phyloP scores from a whole-genome alignment of 2,329 filamentous ascomycete genomes.

The Aspergillus bombycis region DNA sequence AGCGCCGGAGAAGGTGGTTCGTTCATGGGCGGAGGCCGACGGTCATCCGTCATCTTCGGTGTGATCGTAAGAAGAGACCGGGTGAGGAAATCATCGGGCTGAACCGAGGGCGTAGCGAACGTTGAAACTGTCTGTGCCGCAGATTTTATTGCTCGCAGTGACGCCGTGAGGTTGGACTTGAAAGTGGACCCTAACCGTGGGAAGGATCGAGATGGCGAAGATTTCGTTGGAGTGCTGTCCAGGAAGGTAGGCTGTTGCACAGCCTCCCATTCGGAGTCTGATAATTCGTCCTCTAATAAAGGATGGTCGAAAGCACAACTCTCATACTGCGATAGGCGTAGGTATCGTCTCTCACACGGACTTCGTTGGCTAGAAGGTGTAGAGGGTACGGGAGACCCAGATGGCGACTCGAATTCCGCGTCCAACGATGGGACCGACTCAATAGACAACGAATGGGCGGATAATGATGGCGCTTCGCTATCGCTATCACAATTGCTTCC shows the following conservation, averaged over 20 bases:
- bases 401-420: conserved; percentile 53
- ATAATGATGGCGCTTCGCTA: conserved; percentile 45
- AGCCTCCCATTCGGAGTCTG: conserved; percentile 23
- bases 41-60: conserved; percentile 62
- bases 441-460: conserved; percentile 57
- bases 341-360: conserved; percentile 45
- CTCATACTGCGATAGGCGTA: conserved; percentile 55
- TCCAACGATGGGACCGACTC: conserved; percentile 62
- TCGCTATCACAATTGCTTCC: conserved; percentile 50
- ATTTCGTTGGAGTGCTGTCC: conserved; percentile 19
- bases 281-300: conserved; percentile 48
- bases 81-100: conserved; percentile 63
- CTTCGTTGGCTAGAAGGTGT: conserved; percentile 44
- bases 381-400: conserved; percentile 47
- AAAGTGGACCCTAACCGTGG: conserved; percentile 55
- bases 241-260: conserved; percentile 14
- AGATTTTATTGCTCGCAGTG: conserved; percentile 63
- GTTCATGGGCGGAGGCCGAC: conserved; percentile 58
- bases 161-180: conserved; percentile 67
- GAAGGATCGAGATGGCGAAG: conserved; percentile 32
- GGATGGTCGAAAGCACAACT: conserved; percentile 63
- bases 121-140: conserved; percentile 65
- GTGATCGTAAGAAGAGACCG: conserved; percentile 60
- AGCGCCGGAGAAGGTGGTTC: conserved; percentile 60
- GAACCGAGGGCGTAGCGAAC: conserved; percentile 55